Evolutionary conservation across 2,329 filamentous ascomycete species (phyloP).

Genomic region (Hirsutella minnesotensis): DNA sequence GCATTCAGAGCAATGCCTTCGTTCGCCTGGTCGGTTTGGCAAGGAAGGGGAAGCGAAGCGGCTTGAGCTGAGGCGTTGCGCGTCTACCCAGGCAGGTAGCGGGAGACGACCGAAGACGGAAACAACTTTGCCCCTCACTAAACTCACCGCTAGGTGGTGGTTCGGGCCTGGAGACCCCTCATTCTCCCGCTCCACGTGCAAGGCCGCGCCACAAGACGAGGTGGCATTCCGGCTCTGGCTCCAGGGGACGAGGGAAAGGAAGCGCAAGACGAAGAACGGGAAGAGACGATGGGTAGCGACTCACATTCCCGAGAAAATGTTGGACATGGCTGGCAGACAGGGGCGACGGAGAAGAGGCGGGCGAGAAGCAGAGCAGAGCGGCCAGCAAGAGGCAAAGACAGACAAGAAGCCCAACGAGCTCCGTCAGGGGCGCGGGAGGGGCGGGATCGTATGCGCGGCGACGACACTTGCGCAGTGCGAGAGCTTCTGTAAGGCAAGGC

Average conservation of each 20-base stretch:
- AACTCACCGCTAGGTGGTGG: conserved; percentile 2
- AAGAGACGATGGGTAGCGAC: conserved; percentile 16
- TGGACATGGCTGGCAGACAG: conserved; percentile 34
- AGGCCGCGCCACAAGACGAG: neutral
- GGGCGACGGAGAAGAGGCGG: conserved; percentile 4
- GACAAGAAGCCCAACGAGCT: conserved; percentile 1
- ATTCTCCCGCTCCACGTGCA: neutral
- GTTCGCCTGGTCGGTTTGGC: too few species aligned
- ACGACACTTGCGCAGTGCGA: neutral
- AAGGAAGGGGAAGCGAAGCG: too few species aligned
- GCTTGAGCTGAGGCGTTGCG: too few species aligned
- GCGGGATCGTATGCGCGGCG: conserved; percentile 3
- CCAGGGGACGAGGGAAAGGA: neutral
- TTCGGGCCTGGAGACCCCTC: neutral
- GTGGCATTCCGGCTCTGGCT: neutral
- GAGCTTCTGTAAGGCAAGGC: too few species aligned
- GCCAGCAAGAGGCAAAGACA: neutral
- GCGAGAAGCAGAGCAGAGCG: neutral
- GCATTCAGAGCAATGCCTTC: too few species aligned
- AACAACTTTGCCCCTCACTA: conserved; percentile 9
- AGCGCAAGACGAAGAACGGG: neutral
- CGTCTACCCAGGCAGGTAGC: too few species aligned
- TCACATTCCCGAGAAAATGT: conserved; percentile 52
- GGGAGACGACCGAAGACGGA: neutral
- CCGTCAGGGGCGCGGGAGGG: conserved; percentile 3